Base-by-base conservation (phyloP, 2,329 filamentous ascomycete genomes). In the Colletotrichum nymphaeae region DNA sequence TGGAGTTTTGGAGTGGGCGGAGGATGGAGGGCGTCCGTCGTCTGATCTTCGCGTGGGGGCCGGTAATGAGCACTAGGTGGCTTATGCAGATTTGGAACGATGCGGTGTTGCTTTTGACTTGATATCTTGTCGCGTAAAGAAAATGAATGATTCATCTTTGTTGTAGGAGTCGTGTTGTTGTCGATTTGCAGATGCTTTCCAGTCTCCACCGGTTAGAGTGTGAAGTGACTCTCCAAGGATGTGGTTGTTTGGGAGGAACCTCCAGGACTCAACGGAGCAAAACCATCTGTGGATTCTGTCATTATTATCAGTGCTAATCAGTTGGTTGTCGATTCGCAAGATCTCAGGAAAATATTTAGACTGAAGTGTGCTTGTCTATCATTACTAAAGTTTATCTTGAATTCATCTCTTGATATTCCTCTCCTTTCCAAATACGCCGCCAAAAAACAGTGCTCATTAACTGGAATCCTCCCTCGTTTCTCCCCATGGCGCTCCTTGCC, bases 171-270 rank as follows among this genome's bases (percentile, higher is more conserved):
- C 5, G 37, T 19, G 37, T 42, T 19, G 16, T 14, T 42, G 14
- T 7, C 1, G 6, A 3, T 3, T 42, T 42, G 37, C 16, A 42
- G 16, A 19, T 19, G 37, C 5, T 42, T 42, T 42, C 30, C 9
- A 11, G 30, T 32, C 30, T 11, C 8, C 30, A 9, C 11, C 0
- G 11, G 0, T 11, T 1, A 0, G 11, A 32, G 30, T 9, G 30
- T 32, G 30, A 32, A 32, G 30, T 11, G 30, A 32, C 30, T 4
- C 1, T 11, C 30, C 30, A 32, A 32, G 9, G 30, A 32, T 11
- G 2, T 32, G 2, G 11, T 32, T 9, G 1, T 4, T 1, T 32
- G 3, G 30, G 30, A 32, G 9, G 30, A 32, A 11, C 8, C 30
- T 32, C 3, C 1, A 32, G 30, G 30, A 32, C 30, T 32, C 8